Percentiles rank a stretch among this genome's conserved stretches.
These are phyloP conservation scores for Ascochyta pisi DNA, from an alignment of 2,329 filamentous ascomycete species.

Conservation along the genomic window DNA sequence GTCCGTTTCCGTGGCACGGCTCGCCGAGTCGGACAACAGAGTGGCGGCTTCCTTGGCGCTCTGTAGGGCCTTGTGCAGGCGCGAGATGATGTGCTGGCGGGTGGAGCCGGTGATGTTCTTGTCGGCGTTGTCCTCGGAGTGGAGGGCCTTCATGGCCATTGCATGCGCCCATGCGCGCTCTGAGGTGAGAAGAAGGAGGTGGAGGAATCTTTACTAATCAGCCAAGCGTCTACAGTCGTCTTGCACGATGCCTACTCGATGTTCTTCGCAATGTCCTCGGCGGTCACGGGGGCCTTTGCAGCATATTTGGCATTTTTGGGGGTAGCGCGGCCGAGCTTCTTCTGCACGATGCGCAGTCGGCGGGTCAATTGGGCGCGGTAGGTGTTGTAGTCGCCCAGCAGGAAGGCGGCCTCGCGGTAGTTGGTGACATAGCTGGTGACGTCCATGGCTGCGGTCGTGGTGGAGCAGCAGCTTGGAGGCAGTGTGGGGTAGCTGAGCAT, in stretches of 20 bases:
- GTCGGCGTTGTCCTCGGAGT: slow-evolving; percentile 73
- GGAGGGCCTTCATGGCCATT: slow-evolving; percentile 88
- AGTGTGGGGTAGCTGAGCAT: slow-evolving; percentile 7
- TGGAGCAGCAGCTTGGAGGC: slow-evolving; percentile 2
- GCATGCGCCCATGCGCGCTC: slow-evolving; percentile 96
- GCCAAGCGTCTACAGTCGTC: not conserved
- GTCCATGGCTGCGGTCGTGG: slow-evolving; percentile 68
- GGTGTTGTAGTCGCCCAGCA: slow-evolving; percentile 86
- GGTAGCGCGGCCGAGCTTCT: slow-evolving; percentile 83
- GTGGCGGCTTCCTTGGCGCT: slow-evolving; percentile 72
- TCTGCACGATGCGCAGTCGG: slow-evolving; percentile 81
- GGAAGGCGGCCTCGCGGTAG: slow-evolving; percentile 80
- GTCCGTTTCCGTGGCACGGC: slow-evolving; percentile 72
- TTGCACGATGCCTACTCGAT: slow-evolving; percentile 67
- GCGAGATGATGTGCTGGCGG: slow-evolving; percentile 86
- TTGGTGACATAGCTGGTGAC: slow-evolving; percentile 85
- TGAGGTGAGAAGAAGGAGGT: slow-evolving; percentile 79
- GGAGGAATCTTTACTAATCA: slow-evolving; percentile 33
- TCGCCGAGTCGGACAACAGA: slow-evolving; percentile 68
- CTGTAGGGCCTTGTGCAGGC: slow-evolving; percentile 78
- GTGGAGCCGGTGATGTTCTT: slow-evolving; percentile 80
- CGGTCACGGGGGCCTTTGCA: slow-evolving; percentile 72
- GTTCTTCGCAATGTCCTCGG: slow-evolving; percentile 76
- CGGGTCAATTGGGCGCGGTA: slow-evolving; percentile 83
- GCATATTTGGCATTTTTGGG: slow-evolving; percentile 87